phyloP scores from a whole-genome alignment of 495 filamentous ascomycete genomes.

The Recurvomyces mirabilis region DNA sequence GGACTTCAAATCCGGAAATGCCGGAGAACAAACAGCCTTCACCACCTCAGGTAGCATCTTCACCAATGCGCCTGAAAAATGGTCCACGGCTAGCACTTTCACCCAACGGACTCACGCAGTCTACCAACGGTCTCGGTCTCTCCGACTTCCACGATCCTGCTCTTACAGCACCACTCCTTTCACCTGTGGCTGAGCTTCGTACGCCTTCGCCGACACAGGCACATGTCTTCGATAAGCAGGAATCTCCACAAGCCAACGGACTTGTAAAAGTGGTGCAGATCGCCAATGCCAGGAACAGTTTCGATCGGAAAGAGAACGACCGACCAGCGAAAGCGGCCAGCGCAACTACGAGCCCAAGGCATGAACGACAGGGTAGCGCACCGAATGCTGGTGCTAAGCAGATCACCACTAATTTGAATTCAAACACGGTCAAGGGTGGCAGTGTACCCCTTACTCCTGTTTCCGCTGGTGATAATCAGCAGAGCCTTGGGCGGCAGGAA shows the following conservation, averaged over 20 bases:
- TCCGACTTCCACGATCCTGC: slow-evolving; percentile 4
- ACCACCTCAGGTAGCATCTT: no score
- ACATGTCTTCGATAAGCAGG: slow-evolving; percentile 5
- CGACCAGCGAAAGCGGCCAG: background rate
- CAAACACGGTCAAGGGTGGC: background rate
- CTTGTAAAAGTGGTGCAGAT: slow-evolving; percentile 11
- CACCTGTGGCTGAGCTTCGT: slow-evolving; percentile 37
- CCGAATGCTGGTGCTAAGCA: slow-evolving; percentile 3
- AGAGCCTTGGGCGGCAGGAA: slow-evolving; percentile 1
- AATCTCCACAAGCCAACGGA: slow-evolving; percentile 16
- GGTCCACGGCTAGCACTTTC: slow-evolving; percentile 4
- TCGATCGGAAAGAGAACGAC: slow-evolving; percentile 6
- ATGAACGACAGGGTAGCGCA: slow-evolving; percentile 14
- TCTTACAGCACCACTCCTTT: slow-evolving; percentile 31
- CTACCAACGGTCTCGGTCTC: slow-evolving; percentile 3
- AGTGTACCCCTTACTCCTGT: background rate
- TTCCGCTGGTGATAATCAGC: background rate
- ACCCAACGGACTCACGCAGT: slow-evolving; percentile 8
- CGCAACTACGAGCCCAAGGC: no score
- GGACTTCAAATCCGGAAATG: no score
- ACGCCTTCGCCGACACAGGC: slow-evolving; percentile 35
- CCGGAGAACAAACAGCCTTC: no score
- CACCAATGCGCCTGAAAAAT: slow-evolving; percentile 4
- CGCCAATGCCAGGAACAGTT: slow-evolving; percentile 10
- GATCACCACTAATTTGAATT: no score